Evolutionary conservation across 2,329 filamentous ascomycete species (phyloP).

Genomic region (Ophiocordyceps robertsii): DNA sequence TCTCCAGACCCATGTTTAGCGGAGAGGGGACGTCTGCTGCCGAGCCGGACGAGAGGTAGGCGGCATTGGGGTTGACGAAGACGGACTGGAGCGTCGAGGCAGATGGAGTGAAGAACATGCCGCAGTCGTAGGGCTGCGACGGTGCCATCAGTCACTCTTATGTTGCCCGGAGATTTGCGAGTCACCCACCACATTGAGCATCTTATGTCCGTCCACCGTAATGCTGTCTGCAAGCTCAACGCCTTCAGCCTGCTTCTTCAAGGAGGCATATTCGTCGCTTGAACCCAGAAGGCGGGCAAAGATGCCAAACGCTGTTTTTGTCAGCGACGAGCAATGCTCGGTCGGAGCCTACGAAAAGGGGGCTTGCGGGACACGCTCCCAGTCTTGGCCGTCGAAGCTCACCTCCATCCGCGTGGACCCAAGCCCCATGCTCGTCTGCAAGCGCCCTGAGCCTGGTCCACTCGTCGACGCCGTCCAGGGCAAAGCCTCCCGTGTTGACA

Average conservation of each 20-base stretch:
- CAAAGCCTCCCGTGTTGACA: conserved; percentile 80
- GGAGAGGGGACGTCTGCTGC: conserved; percentile 54
- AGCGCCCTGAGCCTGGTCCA: conserved; percentile 51
- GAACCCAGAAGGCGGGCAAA: conserved; percentile 56
- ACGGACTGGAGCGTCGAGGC: conserved; percentile 42
- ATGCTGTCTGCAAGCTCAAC: conserved; percentile 80
- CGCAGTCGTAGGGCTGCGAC: conserved; percentile 69
- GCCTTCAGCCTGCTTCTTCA: conserved; percentile 41
- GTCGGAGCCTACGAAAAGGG: neutral
- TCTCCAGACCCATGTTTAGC: conserved; percentile 77
- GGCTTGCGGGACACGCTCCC: too few relatives aligned
- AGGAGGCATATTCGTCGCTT: conserved; percentile 37
- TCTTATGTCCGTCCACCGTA: conserved; percentile 74
- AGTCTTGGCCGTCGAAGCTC: conserved; percentile 9
- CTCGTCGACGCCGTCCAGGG: conserved; percentile 42
- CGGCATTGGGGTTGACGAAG: conserved; percentile 76
- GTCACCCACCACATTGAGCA: conserved; percentile 66
- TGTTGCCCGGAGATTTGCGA: neutral
- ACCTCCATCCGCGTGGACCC: conserved; percentile 82
- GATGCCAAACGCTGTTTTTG: conserved; percentile 63
- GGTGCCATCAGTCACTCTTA: conserved; percentile 2
- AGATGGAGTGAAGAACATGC: conserved; percentile 71
- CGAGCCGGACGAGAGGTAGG: conserved; percentile 48
- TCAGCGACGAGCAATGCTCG: neutral
- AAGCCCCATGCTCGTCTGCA: conserved; percentile 61